These are phyloP conservation scores for Clonostachys rosea DNA, from an alignment of 2,329 filamentous ascomycete genomes.

Conservation along the genomic window DNA sequence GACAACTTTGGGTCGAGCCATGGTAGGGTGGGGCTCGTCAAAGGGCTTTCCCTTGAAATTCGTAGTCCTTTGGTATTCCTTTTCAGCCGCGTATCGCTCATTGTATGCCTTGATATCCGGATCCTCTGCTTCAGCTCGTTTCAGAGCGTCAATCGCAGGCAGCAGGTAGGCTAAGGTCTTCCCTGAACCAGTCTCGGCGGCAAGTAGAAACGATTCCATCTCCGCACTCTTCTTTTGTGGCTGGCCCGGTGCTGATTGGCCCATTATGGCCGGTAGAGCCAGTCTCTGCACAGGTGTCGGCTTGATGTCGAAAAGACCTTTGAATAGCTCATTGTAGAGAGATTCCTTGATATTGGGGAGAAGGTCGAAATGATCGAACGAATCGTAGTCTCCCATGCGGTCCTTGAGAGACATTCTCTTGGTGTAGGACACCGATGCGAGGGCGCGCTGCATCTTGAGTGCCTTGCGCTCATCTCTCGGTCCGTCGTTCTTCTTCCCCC, in stretches of 20 bases:
- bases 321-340: slow-evolving; percentile 68
- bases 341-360: slow-evolving; percentile 68
- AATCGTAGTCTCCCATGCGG: slow-evolving; percentile 62
- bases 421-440: slow-evolving; percentile 74
- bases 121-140: slow-evolving; percentile 65
- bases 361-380: slow-evolving; percentile 77
- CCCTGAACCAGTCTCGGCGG: slow-evolving; percentile 93
- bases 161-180: slow-evolving; percentile 93
- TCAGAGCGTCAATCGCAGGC: slow-evolving; percentile 80
- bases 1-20: slow-evolving; percentile 75
- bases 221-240: slow-evolving; percentile 27
- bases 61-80: slow-evolving; percentile 47
- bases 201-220: slow-evolving; percentile 63
- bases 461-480: slow-evolving; percentile 55
- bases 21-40: slow-evolving; percentile 66
- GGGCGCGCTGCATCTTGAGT: slow-evolving; percentile 85
- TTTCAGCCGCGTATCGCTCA: slow-evolving; percentile 48
- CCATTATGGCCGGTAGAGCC: slow-evolving; percentile 77
- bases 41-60: slow-evolving; percentile 58
- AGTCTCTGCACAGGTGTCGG: slow-evolving; percentile 89
- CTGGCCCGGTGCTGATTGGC: slow-evolving; percentile 30
- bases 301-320: slow-evolving; percentile 66
- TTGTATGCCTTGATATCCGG: slow-evolving; percentile 52
- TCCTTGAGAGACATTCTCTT: slow-evolving; percentile 49
- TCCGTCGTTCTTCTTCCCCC: slow-evolving; percentile 18